Percentiles rank a stretch among this genome's conserved stretches.
Conservation (phyloP, 1,139 yeast genomes). For the Protomyces gravidus region DNA sequence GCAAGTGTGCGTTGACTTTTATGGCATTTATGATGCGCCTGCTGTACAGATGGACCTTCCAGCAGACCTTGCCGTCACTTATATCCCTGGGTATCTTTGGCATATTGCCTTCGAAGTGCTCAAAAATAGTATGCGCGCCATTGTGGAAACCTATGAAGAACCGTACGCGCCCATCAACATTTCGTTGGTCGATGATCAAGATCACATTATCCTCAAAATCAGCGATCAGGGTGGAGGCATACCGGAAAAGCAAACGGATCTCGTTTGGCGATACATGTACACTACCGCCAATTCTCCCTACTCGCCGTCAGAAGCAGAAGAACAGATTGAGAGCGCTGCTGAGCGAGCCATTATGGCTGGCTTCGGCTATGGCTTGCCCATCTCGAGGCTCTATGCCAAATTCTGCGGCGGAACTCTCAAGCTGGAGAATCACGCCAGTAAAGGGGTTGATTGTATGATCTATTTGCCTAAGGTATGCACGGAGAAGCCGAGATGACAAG, state of each 20-base stretch:
- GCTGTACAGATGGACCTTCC: constrained; percentile 71
- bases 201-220: constrained; percentile 83
- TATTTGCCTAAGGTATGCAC: constrained; percentile 48
- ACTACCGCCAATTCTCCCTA: constrained; percentile 59
- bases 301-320: constrained; percentile 21
- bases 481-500: too few species aligned
- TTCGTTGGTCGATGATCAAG: constrained; percentile 83
- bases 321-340: constrained; percentile 11
- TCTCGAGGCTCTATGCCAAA: constrained; percentile 77
- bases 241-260: constrained; percentile 74
- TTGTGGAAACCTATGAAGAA: constrained; percentile 62
- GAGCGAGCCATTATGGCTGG: constrained; percentile 44
- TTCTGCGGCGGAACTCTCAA: constrained; percentile 89
- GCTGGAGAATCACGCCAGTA: constrained; percentile 86
- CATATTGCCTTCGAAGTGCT: constrained; percentile 84
- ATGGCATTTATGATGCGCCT: constrained; percentile 77
- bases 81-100: constrained; percentile 83
- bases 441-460: constrained; percentile 86
- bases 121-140: constrained; percentile 81
- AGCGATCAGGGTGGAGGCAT: constrained; percentile 95
- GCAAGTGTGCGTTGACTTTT: constrained; percentile 81
- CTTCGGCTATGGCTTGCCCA: constrained; percentile 85
- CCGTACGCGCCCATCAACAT: constrained; percentile 79
- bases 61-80: constrained; percentile 67
- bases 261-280: constrained; percentile 87